Conservation (phyloP, 106 monocot species). For the Allium sativum region DNA sequence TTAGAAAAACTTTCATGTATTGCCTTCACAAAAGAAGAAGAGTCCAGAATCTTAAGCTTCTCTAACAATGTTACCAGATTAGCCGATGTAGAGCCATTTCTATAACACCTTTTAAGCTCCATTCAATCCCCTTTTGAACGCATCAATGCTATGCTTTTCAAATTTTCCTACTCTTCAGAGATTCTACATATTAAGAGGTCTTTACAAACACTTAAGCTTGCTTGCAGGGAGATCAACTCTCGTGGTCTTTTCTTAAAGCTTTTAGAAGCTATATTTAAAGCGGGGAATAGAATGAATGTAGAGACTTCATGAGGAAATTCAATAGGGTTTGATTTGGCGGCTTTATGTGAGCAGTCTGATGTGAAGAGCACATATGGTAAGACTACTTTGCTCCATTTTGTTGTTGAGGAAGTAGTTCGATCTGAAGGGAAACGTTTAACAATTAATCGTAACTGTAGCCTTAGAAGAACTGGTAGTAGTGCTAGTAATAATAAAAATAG, state of each 20-base stretch:
- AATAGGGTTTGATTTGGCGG: slow-evolving; percentile 73
- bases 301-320: slow-evolving; percentile 86
- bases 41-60: slow-evolving; percentile 27
- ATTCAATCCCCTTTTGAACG: slow-evolving; percentile 51
- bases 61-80: slow-evolving; percentile 46
- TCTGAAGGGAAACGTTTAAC: slow-evolving; percentile 74
- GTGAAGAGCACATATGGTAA: slow-evolving; percentile 88
- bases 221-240: slow-evolving; percentile 76
- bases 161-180: slow-evolving; percentile 43
- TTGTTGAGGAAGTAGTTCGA: slow-evolving; percentile 73
- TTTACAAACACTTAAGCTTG: slow-evolving; percentile 41
- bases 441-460: slow-evolving; percentile 44
- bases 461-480: slow-evolving; percentile 22
- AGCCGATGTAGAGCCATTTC: slow-evolving; percentile 76
- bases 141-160: slow-evolving; percentile 69
- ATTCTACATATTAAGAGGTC: slow-evolving; percentile 31
- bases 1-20: slow-evolving; percentile 68
- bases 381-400: slow-evolving; percentile 81
- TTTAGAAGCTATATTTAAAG: no score
- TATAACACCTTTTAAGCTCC: slow-evolving; percentile 48
- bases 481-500: neutral
- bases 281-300: slow-evolving; percentile 78
- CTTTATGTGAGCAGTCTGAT: slow-evolving; percentile 72
- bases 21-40: slow-evolving; percentile 49
- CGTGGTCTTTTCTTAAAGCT: no score